phyloP scores from a whole-genome alignment of 306 rosid species.

The Malus domestica region DNA sequence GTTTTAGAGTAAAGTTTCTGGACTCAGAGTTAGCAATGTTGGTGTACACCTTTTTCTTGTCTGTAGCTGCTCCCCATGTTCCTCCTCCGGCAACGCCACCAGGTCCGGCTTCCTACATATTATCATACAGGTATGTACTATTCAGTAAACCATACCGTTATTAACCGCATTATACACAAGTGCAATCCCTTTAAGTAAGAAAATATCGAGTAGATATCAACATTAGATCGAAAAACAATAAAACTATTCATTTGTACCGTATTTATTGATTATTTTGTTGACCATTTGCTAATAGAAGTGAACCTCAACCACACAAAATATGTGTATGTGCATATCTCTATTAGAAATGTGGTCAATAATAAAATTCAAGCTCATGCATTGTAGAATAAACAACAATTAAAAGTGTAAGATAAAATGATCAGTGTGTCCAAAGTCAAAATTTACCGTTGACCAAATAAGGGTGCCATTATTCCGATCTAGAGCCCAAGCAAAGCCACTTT shows the following conservation, averaged over 20 bases:
- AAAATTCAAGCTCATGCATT: no score
- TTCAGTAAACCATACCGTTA: no score
- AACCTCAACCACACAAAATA: no score
- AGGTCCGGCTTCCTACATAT: constrained; percentile 46
- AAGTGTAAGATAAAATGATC: neutral
- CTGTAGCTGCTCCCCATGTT: constrained; percentile 53
- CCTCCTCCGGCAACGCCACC: constrained; percentile 40
- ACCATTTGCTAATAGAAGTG: no score
- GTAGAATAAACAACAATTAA: no score
- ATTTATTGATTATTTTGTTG: no score
- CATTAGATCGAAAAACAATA: no score
- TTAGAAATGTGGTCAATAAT: no score
- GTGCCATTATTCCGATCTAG: constrained; percentile 44
- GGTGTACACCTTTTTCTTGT: constrained; percentile 42
- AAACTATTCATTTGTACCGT: no score
- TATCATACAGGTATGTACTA: no score
- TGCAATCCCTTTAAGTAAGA: neutral
- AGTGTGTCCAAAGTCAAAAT: neutral
- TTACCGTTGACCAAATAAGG: constrained; percentile 37
- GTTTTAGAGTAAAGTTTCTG: constrained; percentile 35
- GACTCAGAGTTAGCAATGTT: constrained; percentile 29
- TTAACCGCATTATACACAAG: neutral
- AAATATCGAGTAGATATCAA: no score
- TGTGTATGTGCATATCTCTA: no score
- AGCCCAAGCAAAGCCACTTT: constrained; percentile 67